Evolutionary conservation across 2,329 filamentous ascomycete genomes (phyloP).

Genomic region (Dendryphion nanum): DNA sequence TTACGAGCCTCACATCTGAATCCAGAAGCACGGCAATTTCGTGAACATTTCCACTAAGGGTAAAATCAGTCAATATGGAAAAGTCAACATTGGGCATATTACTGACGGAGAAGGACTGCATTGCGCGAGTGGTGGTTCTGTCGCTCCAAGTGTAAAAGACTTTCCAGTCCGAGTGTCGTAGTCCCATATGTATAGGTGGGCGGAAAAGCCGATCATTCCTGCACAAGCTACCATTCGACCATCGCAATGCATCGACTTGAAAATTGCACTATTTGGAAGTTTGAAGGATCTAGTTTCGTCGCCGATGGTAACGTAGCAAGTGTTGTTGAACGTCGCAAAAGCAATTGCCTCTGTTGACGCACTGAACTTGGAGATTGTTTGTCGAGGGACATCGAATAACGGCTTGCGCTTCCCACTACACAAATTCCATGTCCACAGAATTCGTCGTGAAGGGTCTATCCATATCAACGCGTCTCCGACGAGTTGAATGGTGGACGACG

Average conservation of each 20-base stretch:
- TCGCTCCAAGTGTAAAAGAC: conserved; percentile 17
- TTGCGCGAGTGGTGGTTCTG: conserved; percentile 2
- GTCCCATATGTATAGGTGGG: conserved; percentile 29
- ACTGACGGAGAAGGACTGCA: neutral
- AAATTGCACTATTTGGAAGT: neutral
- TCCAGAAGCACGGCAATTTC: too few species aligned
- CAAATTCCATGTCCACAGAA: conserved; percentile 22
- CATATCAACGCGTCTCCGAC: too few species aligned
- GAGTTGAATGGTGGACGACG: too few species aligned
- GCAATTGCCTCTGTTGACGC: conserved; percentile 26
- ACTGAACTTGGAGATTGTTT: neutral
- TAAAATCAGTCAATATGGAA: too few species aligned
- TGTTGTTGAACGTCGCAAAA: conserved; percentile 11
- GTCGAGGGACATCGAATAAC: neutral
- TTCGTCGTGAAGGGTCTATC: too few species aligned
- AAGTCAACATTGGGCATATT: too few species aligned
- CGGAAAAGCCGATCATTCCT: neutral
- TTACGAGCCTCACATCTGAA: too few species aligned
- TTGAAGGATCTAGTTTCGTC: conserved; percentile 1
- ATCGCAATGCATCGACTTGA: neutral
- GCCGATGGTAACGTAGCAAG: conserved; percentile 23
- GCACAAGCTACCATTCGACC: neutral
- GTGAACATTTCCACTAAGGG: too few species aligned
- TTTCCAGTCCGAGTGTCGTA: conserved; percentile 21
- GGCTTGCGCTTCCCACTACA: conserved; percentile 12